Evolutionary conservation across 1,284 basidiomycete species (phyloP).

Genomic region (Ustilago shanxiensis): DNA sequence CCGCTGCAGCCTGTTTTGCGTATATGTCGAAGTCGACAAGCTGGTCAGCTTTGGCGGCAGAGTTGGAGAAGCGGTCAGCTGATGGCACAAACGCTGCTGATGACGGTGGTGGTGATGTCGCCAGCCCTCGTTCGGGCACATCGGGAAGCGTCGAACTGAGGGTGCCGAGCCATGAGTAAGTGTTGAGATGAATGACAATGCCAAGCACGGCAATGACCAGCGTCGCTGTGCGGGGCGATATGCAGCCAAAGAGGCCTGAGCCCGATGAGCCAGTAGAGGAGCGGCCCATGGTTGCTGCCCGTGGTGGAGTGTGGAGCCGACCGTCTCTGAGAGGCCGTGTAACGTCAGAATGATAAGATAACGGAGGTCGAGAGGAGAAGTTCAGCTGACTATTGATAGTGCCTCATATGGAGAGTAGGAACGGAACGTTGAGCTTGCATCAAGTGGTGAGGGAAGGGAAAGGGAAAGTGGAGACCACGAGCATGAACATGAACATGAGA

Average conservation of each 20-base stretch:
- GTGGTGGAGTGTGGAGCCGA: neutral
- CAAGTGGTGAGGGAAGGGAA: neutral
- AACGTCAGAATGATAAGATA: neutral
- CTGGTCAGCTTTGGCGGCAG: constrained; percentile 27
- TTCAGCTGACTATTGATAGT: neutral
- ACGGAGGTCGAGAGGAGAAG: neutral
- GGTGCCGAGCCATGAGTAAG: constrained; percentile 45
- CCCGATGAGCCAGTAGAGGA: constrained; percentile 8
- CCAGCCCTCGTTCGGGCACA: constrained; percentile 33
- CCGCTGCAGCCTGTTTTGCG: constrained; percentile 7
- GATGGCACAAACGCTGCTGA: constrained; percentile 17
- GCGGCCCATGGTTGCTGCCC: constrained; percentile 19
- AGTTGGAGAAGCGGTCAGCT: constrained; percentile 22
- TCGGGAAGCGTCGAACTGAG: constrained; percentile 47
- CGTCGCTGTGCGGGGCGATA: constrained; percentile 53
- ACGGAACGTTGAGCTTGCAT: neutral
- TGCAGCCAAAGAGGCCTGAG: constrained; percentile 32
- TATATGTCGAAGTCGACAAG: constrained; percentile 21
- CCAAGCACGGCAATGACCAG: constrained; percentile 55
- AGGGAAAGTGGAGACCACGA: neutral
- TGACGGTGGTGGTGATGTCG: constrained; percentile 12
- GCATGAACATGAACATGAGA: neutral
- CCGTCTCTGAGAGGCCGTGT: neutral
- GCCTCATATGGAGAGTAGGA: constrained; percentile 1
- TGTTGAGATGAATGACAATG: constrained; percentile 53